Conservation (phyloP, 805 yeast species). For the Candida oleophila region DNA sequence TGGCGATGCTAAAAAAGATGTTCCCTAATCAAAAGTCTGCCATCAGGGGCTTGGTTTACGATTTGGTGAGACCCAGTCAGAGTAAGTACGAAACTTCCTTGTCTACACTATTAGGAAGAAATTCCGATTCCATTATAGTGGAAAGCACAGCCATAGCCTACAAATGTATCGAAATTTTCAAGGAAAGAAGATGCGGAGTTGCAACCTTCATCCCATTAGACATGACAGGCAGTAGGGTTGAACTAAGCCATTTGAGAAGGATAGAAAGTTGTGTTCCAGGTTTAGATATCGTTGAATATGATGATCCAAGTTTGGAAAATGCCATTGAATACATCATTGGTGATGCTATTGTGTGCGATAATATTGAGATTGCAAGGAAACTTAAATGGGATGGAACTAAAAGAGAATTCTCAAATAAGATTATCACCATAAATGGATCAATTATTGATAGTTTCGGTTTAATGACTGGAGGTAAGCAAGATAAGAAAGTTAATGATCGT, state of each 20-base stretch:
- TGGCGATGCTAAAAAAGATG: conserved; percentile 63
- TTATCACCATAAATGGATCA: conserved; percentile 82
- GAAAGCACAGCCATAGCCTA: conserved; percentile 68
- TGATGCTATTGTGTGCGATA: conserved; percentile 75
- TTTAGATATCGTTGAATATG: conserved; percentile 67
- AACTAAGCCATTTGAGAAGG: conserved; percentile 54
- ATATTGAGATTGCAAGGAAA: conserved; percentile 61
- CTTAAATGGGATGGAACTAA: conserved; percentile 58
- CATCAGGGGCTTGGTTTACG: conserved; percentile 78
- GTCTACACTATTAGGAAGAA: conserved; percentile 72
- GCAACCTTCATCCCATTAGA: conserved; percentile 90
- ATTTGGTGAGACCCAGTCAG: conserved; percentile 74
- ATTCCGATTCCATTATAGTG: conserved; percentile 82
- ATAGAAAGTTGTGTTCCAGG: conserved; percentile 50
- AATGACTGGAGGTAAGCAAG: conserved; percentile 84
- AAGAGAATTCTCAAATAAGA: conserved; percentile 39
- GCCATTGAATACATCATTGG: conserved; percentile 83
- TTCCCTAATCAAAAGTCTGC: conserved; percentile 59
- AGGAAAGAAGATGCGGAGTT: conserved; percentile 80
- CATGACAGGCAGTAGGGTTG: conserved; percentile 55
- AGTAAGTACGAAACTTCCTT: conserved; percentile 72
- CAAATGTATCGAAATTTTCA: conserved; percentile 74
- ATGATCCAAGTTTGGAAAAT: conserved; percentile 61
- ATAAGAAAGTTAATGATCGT: conserved; percentile 41
- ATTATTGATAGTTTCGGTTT: conserved; percentile 81